Evolutionary conservation across 805 yeast genomes (phyloP).

Genomic region (Debaryomyces castellii): DNA sequence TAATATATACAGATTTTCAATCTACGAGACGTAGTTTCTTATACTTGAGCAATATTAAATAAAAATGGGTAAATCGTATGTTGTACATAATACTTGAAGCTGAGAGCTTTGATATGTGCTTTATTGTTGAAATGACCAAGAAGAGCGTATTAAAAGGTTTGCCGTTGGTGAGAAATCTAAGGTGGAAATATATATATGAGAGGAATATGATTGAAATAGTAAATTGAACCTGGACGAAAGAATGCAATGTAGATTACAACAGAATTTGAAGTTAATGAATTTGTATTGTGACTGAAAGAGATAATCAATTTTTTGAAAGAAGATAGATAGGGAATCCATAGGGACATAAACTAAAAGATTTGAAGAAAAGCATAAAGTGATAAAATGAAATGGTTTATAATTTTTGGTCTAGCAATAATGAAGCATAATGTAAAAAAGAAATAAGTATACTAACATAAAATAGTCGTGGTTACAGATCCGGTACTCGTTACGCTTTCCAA

Average conservation of each 20-base stretch:
- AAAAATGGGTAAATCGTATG: slow-evolving; percentile 42
- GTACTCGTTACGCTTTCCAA: slow-evolving; percentile 99
- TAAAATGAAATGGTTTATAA: too few relatives aligned
- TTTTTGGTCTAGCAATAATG: not conserved
- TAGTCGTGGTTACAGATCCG: slow-evolving; percentile 97
- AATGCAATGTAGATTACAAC: too few relatives aligned
- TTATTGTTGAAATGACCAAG: not conserved
- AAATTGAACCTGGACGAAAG: too few relatives aligned
- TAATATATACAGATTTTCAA: slow-evolving; percentile 5
- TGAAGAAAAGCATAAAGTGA: too few relatives aligned
- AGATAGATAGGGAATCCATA: too few relatives aligned
- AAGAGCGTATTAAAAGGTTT: not conserved
- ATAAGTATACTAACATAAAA: slow-evolving; percentile 7
- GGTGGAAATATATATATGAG: not conserved
- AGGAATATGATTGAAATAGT: too few relatives aligned
- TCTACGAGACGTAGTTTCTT: not conserved
- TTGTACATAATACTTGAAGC: slow-evolving; percentile 8
- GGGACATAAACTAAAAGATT: too few relatives aligned
- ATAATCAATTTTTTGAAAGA: too few relatives aligned
- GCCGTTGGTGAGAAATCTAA: not conserved
- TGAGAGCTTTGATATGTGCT: not conserved
- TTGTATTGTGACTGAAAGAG: too few relatives aligned
- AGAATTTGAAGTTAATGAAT: too few relatives aligned
- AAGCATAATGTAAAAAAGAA: not conserved
- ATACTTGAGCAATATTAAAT: slow-evolving; percentile 12